Percentiles rank a stretch among this genome's conserved stretches.
phyloP scores from a whole-genome alignment of 805 yeast genomes.

The Wickerhamiella hasegawae region DNA sequence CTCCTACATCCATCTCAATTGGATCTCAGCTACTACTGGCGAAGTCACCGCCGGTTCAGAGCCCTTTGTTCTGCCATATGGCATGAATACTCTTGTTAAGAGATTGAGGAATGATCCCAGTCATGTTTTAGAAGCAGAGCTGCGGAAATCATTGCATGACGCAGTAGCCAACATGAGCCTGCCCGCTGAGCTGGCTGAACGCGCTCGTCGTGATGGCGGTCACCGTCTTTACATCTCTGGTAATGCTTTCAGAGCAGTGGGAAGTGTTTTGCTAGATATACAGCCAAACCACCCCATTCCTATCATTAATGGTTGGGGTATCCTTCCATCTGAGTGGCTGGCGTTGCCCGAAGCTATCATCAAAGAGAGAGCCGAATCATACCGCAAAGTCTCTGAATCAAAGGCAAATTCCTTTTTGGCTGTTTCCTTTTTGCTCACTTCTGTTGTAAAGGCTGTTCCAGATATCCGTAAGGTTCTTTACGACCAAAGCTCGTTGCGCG shows the following conservation, averaged over 20 bases:
- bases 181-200: conserved; percentile 34
- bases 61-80: conserved; percentile 39
- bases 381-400: background rate
- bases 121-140: conserved; percentile 31
- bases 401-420: conserved; percentile 3
- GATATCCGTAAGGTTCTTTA: conserved; percentile 46
- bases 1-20: conserved; percentile 50
- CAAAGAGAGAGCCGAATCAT: background rate
- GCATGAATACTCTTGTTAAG: conserved; percentile 52
- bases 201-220: conserved; percentile 42
- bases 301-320: conserved; percentile 52
- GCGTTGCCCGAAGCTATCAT: background rate
- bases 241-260: conserved; percentile 59
- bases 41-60: conserved; percentile 28
- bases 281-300: conserved; percentile 47
- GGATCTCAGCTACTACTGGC: conserved; percentile 47
- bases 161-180: conserved; percentile 36
- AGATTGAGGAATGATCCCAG: conserved; percentile 29
- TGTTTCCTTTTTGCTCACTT: background rate
- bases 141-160: conserved; percentile 32
- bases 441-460: conserved; percentile 32
- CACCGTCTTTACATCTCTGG: conserved; percentile 53
- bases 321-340: conserved; percentile 30
- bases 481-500: conserved; percentile 65
- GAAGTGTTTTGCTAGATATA: conserved; percentile 37